Evolutionary conservation across 2,329 filamentous ascomycete genomes (phyloP), one percentile per base, ranked within the genome.

Genomic region (Epichloe sibirici): DNA sequence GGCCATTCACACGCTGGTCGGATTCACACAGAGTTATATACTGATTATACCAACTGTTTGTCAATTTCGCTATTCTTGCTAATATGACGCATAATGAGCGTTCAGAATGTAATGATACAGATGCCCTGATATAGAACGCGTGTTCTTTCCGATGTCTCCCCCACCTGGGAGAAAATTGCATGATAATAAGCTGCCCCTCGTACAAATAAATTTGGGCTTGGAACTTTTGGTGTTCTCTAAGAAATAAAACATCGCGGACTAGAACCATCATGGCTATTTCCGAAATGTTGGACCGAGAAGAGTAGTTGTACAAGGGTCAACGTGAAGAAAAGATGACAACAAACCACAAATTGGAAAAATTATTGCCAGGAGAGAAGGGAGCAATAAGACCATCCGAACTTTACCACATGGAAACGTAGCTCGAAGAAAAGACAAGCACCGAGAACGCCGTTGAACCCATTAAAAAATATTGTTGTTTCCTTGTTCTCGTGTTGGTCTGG

Each of bases 281-380:
- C 21, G 35, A 49, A 47, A 45, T 11, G 1, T n/a, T 35, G 23
- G 37, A 43, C 50, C 51, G 38, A 61, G 60, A 64, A 62, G 53
- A 57, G 55, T 69, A 68, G 53, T 68, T 59, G 58, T 68, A 70
- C 68, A 70, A 50, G 60, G 56, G 53, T 61, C 51, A 51, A 53
- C 53, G 48, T 48, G 51, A 53, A 57, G 45, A 52, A 42, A 15
- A 21, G 9, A 53, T n/a, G 6, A 49, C 6, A 46, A 28, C 31
- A 53, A 15, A 45, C 21, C 7, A 45, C 5, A 34, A 11, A 39
- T 6, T 2, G 5, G 21, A 38, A 6, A 39, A 28, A 12, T 11
- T n/a, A 7, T n/a, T 25, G 35, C 17, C 28, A 7, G 25, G 13
- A 42, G 8, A 17, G 12, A 37, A 23, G 15, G 1, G 5, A 11